Percentiles rank a stretch among this genome's conserved stretches.
phyloP scores from a whole-genome alignment of 257 asterid species.

The Penstemon barbatus region DNA sequence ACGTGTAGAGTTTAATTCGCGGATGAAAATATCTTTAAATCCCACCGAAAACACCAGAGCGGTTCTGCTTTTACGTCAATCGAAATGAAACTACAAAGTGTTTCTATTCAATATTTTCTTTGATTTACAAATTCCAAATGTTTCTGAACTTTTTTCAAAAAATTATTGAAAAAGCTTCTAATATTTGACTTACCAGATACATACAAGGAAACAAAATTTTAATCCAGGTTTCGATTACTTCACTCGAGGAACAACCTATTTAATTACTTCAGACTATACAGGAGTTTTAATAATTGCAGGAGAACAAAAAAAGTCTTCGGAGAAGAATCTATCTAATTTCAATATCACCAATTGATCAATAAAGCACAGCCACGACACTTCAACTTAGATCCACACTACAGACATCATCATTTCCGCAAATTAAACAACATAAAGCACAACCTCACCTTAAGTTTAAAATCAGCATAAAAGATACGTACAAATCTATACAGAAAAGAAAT shows the following conservation, averaged over 20 bases:
- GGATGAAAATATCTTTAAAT: too few relatives aligned
- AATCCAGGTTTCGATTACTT: background rate
- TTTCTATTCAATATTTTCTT: too few relatives aligned
- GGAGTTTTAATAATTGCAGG: background rate
- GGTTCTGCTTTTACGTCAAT: too few relatives aligned
- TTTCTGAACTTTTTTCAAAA: too few relatives aligned
- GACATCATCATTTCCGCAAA: background rate
- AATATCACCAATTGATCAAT: background rate
- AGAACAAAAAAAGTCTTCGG: background rate
- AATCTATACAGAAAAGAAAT: background rate
- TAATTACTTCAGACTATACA: background rate
- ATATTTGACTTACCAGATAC: too few relatives aligned
- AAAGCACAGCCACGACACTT: background rate
- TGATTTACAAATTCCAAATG: too few relatives aligned
- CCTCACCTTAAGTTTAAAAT: background rate
- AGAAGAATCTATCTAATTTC: background rate
- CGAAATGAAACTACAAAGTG: too few relatives aligned
- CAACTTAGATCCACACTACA: slow-evolving; percentile 2
- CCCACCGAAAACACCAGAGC: too few relatives aligned
- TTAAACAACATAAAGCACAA: background rate
- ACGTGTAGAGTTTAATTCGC: background rate
- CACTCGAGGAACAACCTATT: too few relatives aligned
- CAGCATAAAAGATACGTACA: background rate
- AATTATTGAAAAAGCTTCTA: too few relatives aligned
- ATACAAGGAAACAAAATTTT: background rate